Evolutionary conservation across 78 protist genomes (phyloP), one percentile per base, ranked within the genome.

Genomic region (Mantamonas sphyraenae): DNA sequence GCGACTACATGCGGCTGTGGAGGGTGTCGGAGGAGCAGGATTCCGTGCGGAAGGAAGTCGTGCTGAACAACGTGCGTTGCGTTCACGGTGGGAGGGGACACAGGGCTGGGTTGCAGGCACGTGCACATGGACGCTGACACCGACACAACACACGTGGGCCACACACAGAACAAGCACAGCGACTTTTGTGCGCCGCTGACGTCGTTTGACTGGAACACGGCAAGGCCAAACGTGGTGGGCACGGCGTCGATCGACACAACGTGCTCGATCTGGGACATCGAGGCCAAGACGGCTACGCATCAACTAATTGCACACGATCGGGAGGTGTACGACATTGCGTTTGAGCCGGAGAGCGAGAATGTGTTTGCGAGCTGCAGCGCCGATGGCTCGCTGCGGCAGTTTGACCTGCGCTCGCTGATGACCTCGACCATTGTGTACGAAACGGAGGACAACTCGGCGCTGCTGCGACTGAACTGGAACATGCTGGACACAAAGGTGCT

Each of bases 251-350:
- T 87, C 50, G 93, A 90, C 73, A 90, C 92, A 22, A 92, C 98
- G 0, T 95, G 98, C 76, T 89, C 97, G 7, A 86, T 93, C 34
- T 96, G 98, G 99, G 82, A 88, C 81, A 58, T 89, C 51, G 86
- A 84, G 78, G 85, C 91, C 2, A 72, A 62, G 56, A 90, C 97
- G n/a, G 53, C 53, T 19, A 16, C 16, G 53, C 12, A 12, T 12
- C 98, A 97, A 80, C 82, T 97, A 33, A 97, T 97, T 55, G 99
- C 99, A 16, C 99, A 97, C 77, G 99, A 97, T 70, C 90, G 93
- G 45, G 99, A 97, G 42, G 99, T 96, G 17, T 96, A 68, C 64
- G 99, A 96, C 76, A 77, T 96, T 7, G 96, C 95, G 20, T 92
- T 92, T 57, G 80, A 91, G 3, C 17, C 45, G 22, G 3, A 2